Evolutionary conservation across 2,329 filamentous ascomycete species (phyloP).

Genomic region (Colletotrichum endophyticum): DNA sequence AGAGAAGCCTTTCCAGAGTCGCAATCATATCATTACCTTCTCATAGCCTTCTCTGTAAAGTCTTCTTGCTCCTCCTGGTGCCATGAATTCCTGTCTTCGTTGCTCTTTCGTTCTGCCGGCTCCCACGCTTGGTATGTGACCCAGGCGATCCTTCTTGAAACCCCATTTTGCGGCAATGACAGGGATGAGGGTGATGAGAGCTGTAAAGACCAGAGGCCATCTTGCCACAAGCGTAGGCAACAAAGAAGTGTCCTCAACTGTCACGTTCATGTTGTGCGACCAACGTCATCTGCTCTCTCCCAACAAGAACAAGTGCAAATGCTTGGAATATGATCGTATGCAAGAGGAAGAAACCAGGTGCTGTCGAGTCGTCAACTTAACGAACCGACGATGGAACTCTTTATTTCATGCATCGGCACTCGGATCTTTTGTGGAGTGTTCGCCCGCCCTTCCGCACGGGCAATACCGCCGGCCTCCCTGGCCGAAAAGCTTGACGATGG

Average conservation of each 20-base stretch:
- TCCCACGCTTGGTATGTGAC: background rate
- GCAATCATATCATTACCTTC: background rate
- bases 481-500: background rate
- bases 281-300: background rate
- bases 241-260: background rate
- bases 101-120: background rate
- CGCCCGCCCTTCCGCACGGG: background rate
- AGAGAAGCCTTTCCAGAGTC: accelerated
- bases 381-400: background rate
- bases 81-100: background rate
- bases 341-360: background rate
- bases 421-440: background rate
- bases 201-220: background rate
- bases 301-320: background rate
- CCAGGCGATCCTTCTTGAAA: background rate
- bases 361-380: background rate
- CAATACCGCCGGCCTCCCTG: background rate
- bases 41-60: background rate
- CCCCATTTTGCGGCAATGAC: background rate
- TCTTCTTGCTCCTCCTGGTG: background rate
- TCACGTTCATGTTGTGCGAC: background rate
- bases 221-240: background rate
- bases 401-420: background rate
- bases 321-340: background rate
- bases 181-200: background rate